phyloP scores from a whole-genome alignment of 495 filamentous ascomycete genomes.

The Penicillium coprophilum region DNA sequence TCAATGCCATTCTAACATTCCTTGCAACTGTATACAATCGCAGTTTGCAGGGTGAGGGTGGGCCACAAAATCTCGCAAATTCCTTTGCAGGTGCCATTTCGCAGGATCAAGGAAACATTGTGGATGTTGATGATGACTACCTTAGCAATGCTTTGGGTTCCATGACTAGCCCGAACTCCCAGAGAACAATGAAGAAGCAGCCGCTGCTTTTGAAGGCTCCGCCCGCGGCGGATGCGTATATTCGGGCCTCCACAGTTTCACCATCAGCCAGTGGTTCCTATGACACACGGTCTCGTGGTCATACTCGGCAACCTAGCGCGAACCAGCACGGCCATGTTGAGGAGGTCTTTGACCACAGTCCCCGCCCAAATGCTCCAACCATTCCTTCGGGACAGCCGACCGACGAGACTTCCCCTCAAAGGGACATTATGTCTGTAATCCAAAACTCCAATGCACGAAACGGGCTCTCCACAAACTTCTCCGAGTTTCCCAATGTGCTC shows the following conservation, averaged over 20 bases:
- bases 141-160: constrained; percentile 37
- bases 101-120: constrained; percentile 64
- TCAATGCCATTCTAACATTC: constrained; percentile 96
- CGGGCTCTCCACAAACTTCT: constrained; percentile 46
- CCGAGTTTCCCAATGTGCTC: constrained; percentile 76
- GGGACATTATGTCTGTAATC: constrained; percentile 86
- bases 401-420: constrained; percentile 46
- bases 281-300: constrained; percentile 32
- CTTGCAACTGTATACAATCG: constrained; percentile 94
- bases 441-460: constrained; percentile 72
- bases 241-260: constrained; percentile 43
- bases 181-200: constrained; percentile 48
- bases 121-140: constrained; percentile 69
- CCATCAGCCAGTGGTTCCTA: constrained; percentile 36
- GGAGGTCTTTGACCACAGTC: constrained; percentile 46
- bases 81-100: constrained; percentile 70
- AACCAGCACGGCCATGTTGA: constrained; percentile 43
- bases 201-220: constrained; percentile 53
- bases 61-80: constrained; percentile 65
- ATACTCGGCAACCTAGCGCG: constrained; percentile 38
- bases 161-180: constrained; percentile 38
- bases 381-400: constrained; percentile 19
- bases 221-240: constrained; percentile 33
- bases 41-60: constrained; percentile 62
- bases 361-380: constrained; percentile 28